phyloP scores from a whole-genome alignment of 2,329 filamentous ascomycete genomes.

The Niveomyces coronatus region DNA sequence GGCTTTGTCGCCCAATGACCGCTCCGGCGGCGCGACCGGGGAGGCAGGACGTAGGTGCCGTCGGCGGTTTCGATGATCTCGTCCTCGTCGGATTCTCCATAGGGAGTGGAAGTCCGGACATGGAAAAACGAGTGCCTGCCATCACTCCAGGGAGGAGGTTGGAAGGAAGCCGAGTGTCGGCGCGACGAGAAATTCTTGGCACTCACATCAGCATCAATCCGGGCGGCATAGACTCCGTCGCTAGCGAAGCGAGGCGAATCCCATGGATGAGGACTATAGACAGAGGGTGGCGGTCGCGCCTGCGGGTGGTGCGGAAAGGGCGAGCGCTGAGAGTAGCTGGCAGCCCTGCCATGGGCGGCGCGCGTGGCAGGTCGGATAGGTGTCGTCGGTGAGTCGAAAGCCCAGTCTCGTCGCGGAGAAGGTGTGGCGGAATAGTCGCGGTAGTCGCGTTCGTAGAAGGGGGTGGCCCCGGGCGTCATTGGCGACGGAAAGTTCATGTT shows the following conservation, averaged over 20 bases:
- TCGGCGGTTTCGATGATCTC: constrained; percentile 46
- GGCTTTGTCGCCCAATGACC: constrained; percentile 23
- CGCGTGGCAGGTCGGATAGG: constrained; percentile 46
- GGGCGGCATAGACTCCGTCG: constrained; percentile 50
- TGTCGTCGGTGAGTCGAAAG: constrained; percentile 31
- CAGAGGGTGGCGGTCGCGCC: constrained; percentile 29
- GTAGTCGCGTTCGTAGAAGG: constrained; percentile 42
- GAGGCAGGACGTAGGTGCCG: constrained; percentile 42
- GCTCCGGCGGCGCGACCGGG: constrained; percentile 32
- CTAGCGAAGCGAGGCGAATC: constrained; percentile 53
- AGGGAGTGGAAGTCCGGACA: constrained; percentile 46
- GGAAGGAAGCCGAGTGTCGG: constrained; percentile 25
- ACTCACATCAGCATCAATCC: constrained; percentile 48
- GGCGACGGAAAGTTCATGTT: constrained; percentile 29
- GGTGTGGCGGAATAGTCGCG: constrained; percentile 45
- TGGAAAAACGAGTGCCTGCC: constrained; percentile 48
- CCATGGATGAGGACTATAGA: constrained; percentile 23
- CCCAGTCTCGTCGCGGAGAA: constrained; percentile 42
- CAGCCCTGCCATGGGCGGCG: constrained; percentile 28
- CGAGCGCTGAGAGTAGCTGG: constrained; percentile 25
- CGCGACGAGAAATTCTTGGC: constrained; percentile 39
- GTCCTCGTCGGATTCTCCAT: constrained; percentile 57
- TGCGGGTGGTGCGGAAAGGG: constrained; percentile 1
- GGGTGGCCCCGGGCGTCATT: constrained; percentile 35
- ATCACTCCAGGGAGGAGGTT: constrained; percentile 33